Conservation (phyloP, 1,284 basidiomycete species). For the Schizophyllum commune region DNA sequence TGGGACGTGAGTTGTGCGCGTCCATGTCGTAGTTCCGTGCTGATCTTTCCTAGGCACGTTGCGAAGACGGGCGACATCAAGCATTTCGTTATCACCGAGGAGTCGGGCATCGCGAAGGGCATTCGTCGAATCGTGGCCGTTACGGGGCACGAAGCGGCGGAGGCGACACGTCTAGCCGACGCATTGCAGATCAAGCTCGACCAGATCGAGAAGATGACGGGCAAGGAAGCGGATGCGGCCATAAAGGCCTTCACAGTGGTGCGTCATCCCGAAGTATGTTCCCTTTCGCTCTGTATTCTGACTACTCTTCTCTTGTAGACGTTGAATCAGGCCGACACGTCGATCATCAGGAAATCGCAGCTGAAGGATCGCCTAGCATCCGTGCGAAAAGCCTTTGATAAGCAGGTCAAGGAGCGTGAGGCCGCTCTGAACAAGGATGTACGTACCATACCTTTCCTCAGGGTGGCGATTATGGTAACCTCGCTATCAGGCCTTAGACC, state of each 20-base stretch:
- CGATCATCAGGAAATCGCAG: conserved; percentile 75
- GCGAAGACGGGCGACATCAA: conserved; percentile 94
- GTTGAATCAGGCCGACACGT: conserved; percentile 87
- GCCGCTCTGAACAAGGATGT: conserved; percentile 77
- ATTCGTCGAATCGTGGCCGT: conserved; percentile 93
- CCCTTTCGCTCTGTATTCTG: neutral
- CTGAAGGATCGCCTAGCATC: conserved; percentile 70
- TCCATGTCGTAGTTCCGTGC: neutral
- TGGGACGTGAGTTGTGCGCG: conserved; percentile 69
- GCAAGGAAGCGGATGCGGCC: conserved; percentile 78
- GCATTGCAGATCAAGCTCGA: conserved; percentile 61
- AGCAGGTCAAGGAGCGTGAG: conserved; percentile 79
- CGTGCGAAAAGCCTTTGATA: conserved; percentile 81
- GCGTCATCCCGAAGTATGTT: conserved; percentile 22
- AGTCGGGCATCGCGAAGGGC: conserved; percentile 96
- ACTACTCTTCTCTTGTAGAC: conserved; percentile 42
- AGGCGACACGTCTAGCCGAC: conserved; percentile 68
- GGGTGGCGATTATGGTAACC: conserved; percentile 3
- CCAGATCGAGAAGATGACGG: conserved; percentile 55
- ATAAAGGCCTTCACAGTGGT: conserved; percentile 80
- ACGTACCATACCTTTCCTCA: conserved; percentile 11
- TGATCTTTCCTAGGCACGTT: conserved; percentile 61
- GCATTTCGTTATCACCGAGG: conserved; percentile 90
- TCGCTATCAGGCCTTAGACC: conserved; percentile 56
- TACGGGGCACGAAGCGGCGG: conserved; percentile 88